Evolutionary conservation across 768 basidiomycete species (phyloP).

Genomic region (Tylopilus sp.): DNA sequence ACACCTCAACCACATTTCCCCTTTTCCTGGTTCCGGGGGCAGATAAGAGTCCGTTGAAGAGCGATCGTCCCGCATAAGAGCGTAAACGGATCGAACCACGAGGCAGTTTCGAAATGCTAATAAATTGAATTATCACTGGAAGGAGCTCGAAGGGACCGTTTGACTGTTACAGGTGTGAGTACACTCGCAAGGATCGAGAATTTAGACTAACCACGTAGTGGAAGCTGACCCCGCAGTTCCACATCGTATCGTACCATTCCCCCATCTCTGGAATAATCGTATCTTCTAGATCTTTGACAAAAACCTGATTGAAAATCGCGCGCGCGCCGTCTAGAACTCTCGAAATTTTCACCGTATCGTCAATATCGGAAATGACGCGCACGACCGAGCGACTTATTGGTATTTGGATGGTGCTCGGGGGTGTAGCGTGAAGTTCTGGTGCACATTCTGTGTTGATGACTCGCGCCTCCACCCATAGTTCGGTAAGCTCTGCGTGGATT

Average conservation of each 20-base stretch:
- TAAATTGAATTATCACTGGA: constrained; percentile 74
- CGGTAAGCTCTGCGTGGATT: constrained; percentile 32
- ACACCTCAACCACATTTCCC: constrained; percentile 71
- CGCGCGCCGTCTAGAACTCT: constrained; percentile 78
- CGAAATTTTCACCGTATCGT: constrained; percentile 76
- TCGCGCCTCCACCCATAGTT: constrained; percentile 53
- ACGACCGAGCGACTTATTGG: constrained; percentile 61
- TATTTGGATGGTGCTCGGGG: constrained; percentile 30
- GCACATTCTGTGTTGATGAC: constrained; percentile 42
- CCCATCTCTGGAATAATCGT: constrained; percentile 80
- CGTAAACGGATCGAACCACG: constrained; percentile 75
- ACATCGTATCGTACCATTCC: constrained; percentile 71
- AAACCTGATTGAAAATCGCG: constrained; percentile 85
- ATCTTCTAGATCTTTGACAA: constrained; percentile 80
- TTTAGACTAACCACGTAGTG: constrained; percentile 77
- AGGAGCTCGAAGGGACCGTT: constrained; percentile 87
- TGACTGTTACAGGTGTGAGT: constrained; percentile 47
- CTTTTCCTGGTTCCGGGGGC: constrained; percentile 84
- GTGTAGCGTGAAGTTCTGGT: constrained; percentile 36
- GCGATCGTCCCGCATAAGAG: constrained; percentile 79
- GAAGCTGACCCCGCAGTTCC: constrained; percentile 68
- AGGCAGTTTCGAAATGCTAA: constrained; percentile 66
- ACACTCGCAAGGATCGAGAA: not conserved
- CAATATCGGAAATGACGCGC: constrained; percentile 88
- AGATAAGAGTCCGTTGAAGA: constrained; percentile 80